Conservation (phyloP, 441 rosid species). For the Sinapis alba region DNA sequence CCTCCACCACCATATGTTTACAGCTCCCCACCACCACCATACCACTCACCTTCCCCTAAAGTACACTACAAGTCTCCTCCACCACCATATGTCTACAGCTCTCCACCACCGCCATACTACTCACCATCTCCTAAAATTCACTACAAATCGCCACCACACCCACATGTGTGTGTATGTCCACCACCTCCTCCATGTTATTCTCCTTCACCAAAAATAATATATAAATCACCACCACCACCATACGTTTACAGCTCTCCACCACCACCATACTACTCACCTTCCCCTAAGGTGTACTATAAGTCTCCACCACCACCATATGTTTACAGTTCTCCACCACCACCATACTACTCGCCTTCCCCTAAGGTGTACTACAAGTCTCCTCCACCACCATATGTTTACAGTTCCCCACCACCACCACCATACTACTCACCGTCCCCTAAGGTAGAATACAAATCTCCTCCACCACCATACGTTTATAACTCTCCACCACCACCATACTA, state of each 20-base stretch:
- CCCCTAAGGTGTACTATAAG: neutral
- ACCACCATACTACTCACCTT: neutral
- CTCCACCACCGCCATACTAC: neutral
- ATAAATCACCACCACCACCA: neutral
- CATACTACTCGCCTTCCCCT: too few species aligned
- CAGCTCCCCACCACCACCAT: neutral
- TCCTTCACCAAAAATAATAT: neutral
- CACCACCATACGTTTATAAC: neutral
- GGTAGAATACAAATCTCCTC: neutral
- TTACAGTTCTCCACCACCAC: neutral
- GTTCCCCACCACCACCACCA: neutral
- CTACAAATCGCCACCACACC: neutral
- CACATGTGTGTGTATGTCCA: neutral
- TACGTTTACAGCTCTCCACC: neutral
- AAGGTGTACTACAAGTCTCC: neutral
- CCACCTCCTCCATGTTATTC: neutral
- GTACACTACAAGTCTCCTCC: neutral
- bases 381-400: neutral
- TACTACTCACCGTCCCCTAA: neutral
- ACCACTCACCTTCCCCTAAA: neutral
- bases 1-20: neutral
- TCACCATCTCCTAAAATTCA: neutral
- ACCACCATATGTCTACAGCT: neutral
- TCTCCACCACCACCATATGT: neutral
- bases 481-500: neutral